These are phyloP conservation scores for Tilletia walkeri DNA, from an alignment of 1,284 basidiomycete genomes.

Conservation along the genomic window DNA sequence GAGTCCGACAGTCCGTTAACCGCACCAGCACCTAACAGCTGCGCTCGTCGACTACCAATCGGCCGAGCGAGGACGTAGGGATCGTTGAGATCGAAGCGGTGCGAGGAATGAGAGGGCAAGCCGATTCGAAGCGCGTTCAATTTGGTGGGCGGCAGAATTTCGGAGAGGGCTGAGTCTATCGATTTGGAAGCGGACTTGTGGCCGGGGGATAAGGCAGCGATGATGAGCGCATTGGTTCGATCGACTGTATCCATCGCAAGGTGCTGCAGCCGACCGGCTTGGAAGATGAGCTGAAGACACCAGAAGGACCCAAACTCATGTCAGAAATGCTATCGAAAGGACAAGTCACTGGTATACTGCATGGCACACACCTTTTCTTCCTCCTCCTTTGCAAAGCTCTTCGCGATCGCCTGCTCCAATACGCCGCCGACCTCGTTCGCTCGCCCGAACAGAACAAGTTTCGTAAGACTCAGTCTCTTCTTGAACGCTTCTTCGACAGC, in stretches of 20 bases:
- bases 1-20: too few species aligned
- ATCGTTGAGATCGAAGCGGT: background rate
- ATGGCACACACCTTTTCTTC: constrained; percentile 8
- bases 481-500: constrained; percentile 5
- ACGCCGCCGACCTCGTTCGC: background rate
- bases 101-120: background rate
- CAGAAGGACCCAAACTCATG: background rate
- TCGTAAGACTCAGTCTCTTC: background rate
- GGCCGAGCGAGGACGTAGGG: constrained; percentile 12
- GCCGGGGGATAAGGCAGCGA: background rate
- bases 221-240: background rate
- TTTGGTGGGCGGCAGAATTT: background rate
- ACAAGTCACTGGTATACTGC: too few species aligned
- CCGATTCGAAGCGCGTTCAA: constrained; percentile 3
- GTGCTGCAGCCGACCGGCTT: constrained; percentile 6
- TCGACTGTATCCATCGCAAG: constrained; percentile 1
- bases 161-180: background rate
- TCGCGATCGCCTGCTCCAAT: constrained; percentile 8
- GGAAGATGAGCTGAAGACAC: constrained; percentile 10
- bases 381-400: constrained; percentile 14
- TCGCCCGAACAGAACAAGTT: constrained; percentile 3
- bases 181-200: background rate
- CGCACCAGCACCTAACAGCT: background rate
- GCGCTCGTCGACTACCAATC: background rate
- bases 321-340: background rate